Evolutionary conservation across 441 rosid species (phyloP).

Genomic region (Adansonia rubrostipa): DNA sequence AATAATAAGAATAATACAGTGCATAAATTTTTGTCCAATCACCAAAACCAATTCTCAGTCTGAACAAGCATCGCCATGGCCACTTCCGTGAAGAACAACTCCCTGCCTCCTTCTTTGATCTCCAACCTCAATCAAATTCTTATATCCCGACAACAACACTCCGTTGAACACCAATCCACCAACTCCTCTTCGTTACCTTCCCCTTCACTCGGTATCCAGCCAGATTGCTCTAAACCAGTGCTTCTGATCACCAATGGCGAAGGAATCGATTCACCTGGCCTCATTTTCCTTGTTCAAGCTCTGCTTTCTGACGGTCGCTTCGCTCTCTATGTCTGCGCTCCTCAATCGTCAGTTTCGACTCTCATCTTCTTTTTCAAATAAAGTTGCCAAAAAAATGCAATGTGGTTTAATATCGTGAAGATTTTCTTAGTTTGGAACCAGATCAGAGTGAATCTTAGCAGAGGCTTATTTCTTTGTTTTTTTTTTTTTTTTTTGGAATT

Average conservation of each 20-base stretch:
- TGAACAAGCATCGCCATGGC: no score
- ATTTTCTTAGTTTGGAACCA: neutral
- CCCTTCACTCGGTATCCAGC: no score
- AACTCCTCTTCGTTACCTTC: no score
- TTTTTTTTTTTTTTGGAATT: constrained; percentile 17
- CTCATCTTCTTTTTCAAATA: neutral
- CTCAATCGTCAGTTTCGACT: constrained; percentile 71
- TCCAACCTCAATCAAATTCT: no score
- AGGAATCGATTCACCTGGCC: constrained; percentile 96
- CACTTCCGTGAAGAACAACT: no score
- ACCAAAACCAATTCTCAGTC: no score
- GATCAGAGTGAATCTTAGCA: neutral
- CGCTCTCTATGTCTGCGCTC: constrained; percentile 91
- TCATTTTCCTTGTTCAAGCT: constrained; percentile 84
- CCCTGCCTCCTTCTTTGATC: no score
- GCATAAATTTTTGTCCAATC: no score
- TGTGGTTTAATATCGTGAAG: neutral
- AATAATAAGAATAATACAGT: no score
- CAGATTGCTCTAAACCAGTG: constrained; percentile 57
- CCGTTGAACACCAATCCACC: no score
- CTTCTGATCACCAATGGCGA: constrained; percentile 83
- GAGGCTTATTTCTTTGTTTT: neutral
- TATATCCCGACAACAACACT: no score
- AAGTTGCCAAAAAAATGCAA: neutral
- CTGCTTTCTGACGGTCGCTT: constrained; percentile 72